Evolutionary conservation across 139 green algal species (phyloP), one percentile per base, ranked within the genome.

Genomic region (Chlamydomonas sphaeroides): DNA sequence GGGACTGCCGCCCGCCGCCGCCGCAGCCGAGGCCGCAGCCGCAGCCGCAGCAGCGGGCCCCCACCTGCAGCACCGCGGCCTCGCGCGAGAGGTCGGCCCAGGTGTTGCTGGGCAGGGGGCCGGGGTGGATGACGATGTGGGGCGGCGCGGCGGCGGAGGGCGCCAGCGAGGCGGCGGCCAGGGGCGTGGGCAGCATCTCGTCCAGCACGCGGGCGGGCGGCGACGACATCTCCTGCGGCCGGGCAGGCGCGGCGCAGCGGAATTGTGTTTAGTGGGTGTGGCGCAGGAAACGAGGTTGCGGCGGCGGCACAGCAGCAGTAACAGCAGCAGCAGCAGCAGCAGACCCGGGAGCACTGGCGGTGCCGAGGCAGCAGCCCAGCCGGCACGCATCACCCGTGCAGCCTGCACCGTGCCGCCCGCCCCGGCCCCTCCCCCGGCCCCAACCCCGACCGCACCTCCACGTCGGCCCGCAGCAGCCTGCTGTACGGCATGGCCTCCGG

Each of bases 181-280:
- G 15, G 39, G 57, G 0, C 26, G 38, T 39, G 5, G 59, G n/a
- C 5, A 49, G 38, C 59, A 80, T 70, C 39, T 80, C 73, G 30
- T 80, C 73, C 59, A 70, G 42, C 28, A 80, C 26, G 28, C 73
- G 73, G 15, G 62, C 39, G 30, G 73, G 59, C 20, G 17, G 17
- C 4, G 59, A 36, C 17, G 73, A 30, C 59, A 80, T 80, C 20
- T 70, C 73, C 73, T 80, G 66, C 4, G 35, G 33, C 5, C 21
- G 1, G 11, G 59, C 4, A n/a, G 30, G 30, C 1, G 68, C 1
- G 41, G 45, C 11, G 45, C 11, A 53, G 45, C 45, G 45, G 45
- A 14, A 53, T n/a, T n/a, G n/a, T n/a, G n/a, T n/a, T n/a, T n/a
- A n/a, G n/a, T n/a, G n/a, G n/a, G n/a, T n/a, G n/a, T n/a, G n/a